phyloP scores from a whole-genome alignment of 306 rosid species.

The Castanospermum australe region DNA sequence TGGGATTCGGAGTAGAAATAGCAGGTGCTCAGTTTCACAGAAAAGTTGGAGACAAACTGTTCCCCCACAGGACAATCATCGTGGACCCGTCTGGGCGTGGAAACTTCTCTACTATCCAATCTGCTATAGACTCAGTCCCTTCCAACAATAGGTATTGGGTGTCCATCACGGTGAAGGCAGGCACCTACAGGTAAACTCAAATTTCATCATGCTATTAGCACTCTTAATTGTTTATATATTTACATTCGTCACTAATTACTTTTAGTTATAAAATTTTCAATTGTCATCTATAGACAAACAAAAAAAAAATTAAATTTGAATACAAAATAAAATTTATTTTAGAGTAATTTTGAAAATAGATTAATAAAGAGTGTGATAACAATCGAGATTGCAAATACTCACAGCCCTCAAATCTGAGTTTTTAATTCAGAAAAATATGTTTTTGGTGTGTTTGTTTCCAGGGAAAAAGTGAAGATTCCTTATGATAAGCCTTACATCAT shows the following conservation, averaged over 20 bases:
- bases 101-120: constrained; percentile 59
- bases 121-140: constrained; percentile 71
- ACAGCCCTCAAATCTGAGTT: background rate
- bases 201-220: background rate
- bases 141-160: constrained; percentile 55
- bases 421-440: background rate
- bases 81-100: constrained; percentile 57
- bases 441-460: constrained; percentile 15
- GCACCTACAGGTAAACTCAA: constrained; percentile 58
- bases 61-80: constrained; percentile 30
- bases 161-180: constrained; percentile 48
- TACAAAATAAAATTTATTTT: too few relatives aligned
- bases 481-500: constrained; percentile 57
- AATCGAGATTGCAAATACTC: background rate
- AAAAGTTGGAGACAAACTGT: background rate
- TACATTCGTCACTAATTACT: too few relatives aligned
- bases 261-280: background rate
- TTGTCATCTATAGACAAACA: background rate
- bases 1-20: constrained; percentile 17
- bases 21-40: constrained; percentile 33
- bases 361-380: background rate
- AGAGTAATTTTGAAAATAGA: background rate
- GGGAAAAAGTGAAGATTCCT: constrained; percentile 71
- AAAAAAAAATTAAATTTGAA: background rate
- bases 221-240: too few relatives aligned